Evolutionary conservation across 495 filamentous ascomycete genomes (phyloP), one percentile per base, ranked within the genome.

Genomic region (Penicillium steckii): DNA sequence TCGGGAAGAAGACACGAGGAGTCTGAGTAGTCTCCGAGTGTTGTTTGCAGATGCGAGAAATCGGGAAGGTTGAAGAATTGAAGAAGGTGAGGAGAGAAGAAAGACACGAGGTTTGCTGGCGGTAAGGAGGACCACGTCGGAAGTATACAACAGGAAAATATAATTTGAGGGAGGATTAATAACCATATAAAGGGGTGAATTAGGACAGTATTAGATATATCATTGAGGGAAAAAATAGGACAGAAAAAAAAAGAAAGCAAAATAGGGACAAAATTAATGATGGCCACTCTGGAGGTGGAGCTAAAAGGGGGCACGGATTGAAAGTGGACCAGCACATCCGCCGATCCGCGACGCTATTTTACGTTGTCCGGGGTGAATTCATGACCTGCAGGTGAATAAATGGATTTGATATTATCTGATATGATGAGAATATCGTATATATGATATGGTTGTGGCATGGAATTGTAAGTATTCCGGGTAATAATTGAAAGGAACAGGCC

Each of bases 261-360:
- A 37, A 37, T 15, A 37, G 44, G 29, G 45, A 44, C 42, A 46
- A 46, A 51, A 45, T 44, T 45, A 47, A 30, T 32, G 53, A 56
- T 52, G 33, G 54, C 25, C 29, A 35, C 48, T 56, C 46, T 26
- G 45, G 49, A 40, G 48, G 54, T 56, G 54, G 54, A 56, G 43
- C 44, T n/a, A 56, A 56, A 52, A 56, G 48, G 54, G 52, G 54
- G 52, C 52, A 48, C 52, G 52, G 52, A 48, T 48, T 37, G n/a
- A n/a, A n/a, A 38, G 53, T 56, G 46, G 48, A 56, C 47, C 53
- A 12, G 4, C 47, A 47, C 41, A 33, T 43, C 45, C 38, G 53
- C 53, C 42, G 53, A 55, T 55, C 53, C 53, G 46, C 41, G 53
- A 33, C 53, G 53, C 53, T 55, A 38, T 45, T 50, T 50, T 8